These are phyloP conservation scores for Paramecium biaurelia DNA, from an alignment of 73 alveolate species.

Conservation along the genomic window DNA sequence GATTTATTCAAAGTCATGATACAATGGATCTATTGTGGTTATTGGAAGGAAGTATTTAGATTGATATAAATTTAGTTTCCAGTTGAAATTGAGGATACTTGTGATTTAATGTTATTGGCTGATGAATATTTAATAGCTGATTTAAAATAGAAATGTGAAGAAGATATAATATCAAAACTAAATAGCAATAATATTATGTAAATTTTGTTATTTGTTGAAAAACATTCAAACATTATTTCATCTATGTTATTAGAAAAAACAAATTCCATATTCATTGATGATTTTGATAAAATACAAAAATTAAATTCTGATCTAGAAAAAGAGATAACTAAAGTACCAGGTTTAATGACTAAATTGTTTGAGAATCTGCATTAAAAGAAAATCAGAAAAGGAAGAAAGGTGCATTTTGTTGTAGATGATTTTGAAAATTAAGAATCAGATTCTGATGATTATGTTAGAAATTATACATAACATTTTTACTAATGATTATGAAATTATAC, in stretches of 20 bases:
- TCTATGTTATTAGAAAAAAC: conserved; percentile 17
- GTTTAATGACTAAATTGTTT: conserved; percentile 60
- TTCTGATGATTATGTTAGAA: conserved; percentile 33
- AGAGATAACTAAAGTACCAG: conserved; percentile 59
- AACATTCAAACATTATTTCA: conserved; percentile 33
- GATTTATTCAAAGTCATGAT: conserved; percentile 50
- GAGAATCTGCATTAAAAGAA: not conserved
- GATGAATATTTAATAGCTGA: conserved; percentile 61
- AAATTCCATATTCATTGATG: conserved; percentile 45
- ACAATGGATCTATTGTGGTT: conserved; percentile 62
- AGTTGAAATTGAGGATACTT: conserved; percentile 50
- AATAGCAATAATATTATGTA: conserved; percentile 37
- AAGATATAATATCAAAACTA: conserved; percentile 59
- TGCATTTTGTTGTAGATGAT: conserved; percentile 48
- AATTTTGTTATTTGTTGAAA: conserved; percentile 14
- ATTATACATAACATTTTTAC: conserved; percentile 45
- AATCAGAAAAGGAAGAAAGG: conserved; percentile 35
- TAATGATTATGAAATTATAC: conserved; percentile 38
- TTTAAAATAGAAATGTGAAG: conserved; percentile 62
- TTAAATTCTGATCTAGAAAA: conserved; percentile 42
- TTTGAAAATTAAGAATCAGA: not conserved
- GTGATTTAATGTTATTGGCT: conserved; percentile 58
- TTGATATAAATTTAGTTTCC: not conserved
- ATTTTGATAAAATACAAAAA: conserved; percentile 48
- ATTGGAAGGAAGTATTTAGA: conserved; percentile 34